phyloP scores from a whole-genome alignment of 2,329 filamentous ascomycete genomes.

The Apiospora sp. region DNA sequence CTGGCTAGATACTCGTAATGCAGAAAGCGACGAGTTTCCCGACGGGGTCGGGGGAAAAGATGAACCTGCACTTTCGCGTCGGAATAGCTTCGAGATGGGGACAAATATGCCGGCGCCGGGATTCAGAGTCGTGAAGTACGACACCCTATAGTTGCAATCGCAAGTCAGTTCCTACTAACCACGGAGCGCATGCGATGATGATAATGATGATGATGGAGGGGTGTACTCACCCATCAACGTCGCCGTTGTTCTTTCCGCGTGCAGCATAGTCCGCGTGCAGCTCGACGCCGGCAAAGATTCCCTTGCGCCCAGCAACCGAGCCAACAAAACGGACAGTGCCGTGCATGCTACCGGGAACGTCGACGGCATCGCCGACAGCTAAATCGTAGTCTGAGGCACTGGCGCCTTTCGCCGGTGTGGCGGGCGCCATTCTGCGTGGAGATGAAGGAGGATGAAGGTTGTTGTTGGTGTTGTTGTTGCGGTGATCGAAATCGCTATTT shows the following conservation, averaged over 20 bases:
- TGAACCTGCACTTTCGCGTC: slow-evolving; percentile 64
- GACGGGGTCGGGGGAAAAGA: slow-evolving; percentile 73
- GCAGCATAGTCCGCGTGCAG: slow-evolving; percentile 80
- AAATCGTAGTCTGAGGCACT: slow-evolving; percentile 58
- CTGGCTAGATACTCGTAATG: slow-evolving; percentile 61
- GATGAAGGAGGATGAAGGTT: slow-evolving; percentile 23
- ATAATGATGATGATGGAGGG: neutral
- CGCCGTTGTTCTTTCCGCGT: slow-evolving; percentile 93
- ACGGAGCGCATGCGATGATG: neutral
- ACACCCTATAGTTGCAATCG: slow-evolving; percentile 54
- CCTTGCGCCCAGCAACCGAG: slow-evolving; percentile 85
- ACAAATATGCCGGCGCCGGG: slow-evolving; percentile 93
- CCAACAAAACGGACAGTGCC: slow-evolving; percentile 92
- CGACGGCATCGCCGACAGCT: slow-evolving; percentile 82
- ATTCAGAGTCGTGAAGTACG: slow-evolving; percentile 82
- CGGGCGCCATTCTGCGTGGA: slow-evolving; percentile 57
- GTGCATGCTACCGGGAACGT: slow-evolving; percentile 92
- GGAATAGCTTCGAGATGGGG: slow-evolving; percentile 81
- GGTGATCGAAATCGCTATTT: slow-evolving; percentile 35
- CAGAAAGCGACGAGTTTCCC: slow-evolving; percentile 62
- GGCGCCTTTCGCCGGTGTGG: slow-evolving; percentile 59
- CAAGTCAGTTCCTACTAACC: slow-evolving; percentile 26
- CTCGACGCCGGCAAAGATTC: slow-evolving; percentile 92
- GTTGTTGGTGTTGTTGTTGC: slow-evolving; percentile 30
- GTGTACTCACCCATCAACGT: slow-evolving; percentile 84